Base-by-base conservation (phyloP, 2,329 filamentous ascomycete species). In the Penicillium sclerotiorum region DNA sequence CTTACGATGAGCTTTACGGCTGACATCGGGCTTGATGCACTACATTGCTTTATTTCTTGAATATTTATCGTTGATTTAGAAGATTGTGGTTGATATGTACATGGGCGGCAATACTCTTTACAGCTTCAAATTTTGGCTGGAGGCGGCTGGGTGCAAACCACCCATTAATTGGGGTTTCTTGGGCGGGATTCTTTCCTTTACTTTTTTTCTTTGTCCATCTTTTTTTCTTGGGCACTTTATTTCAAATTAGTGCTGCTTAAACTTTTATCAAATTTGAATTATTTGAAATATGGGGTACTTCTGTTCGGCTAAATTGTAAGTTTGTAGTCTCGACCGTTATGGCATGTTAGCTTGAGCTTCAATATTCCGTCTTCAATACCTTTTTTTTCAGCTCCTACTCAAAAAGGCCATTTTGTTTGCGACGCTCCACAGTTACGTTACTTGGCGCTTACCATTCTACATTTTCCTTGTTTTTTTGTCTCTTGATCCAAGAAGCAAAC, bases 1-100 rank as follows among this genome's bases (percentile, higher is more conserved):
- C 68, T 12, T 69, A 72, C 35, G 70, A 72, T 52, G 70, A 72
- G 33, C 62, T 72, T 12, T 72, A 69, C 53, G 69, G 70, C 20
- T 72, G 60, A 59, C 23, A 5, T 8, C 1, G 9, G 8, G 11
- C 25, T 15, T 23, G n/a, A 20, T n/a, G n/a, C n/a, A n/a, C n/a
- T n/a, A 37, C 1, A 28, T 28, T 15, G 18, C 23, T 42, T 2
- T 38, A 9, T 12, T 47, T 21, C 6, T 36, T 30, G 27, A 30
- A 3, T 44, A 22, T 33, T 8, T 20, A 23, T 28, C 22, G 17
- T 49, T 21, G 8, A 39, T 23, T 43, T 33, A 28, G 17, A 20
- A 22, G 11, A 36, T 36, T 36, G 33, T 7, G 15, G n/a, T 38
- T 20, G 11, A 22, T 22, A 20, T 33, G 27, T 33, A 15, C 7